Evolutionary conservation across 208 protist species (phyloP), one percentile per base, ranked within the genome.

Genomic region (Porcisia hertigi): DNA sequence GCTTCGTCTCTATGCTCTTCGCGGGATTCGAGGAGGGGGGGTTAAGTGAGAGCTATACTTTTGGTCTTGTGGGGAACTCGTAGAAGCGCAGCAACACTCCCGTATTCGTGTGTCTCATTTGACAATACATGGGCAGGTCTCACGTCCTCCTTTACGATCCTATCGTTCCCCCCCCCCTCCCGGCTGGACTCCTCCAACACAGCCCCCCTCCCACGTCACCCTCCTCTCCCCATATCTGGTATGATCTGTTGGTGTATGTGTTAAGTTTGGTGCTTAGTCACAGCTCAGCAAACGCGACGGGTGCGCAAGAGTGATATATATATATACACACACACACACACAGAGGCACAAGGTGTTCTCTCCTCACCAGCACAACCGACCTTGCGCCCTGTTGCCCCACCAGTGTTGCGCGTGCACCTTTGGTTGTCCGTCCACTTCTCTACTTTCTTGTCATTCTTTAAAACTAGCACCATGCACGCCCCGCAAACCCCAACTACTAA

Each of bases 401-500:
- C 60, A 65, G 36, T n/a, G 14, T 0, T 47, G 39, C 0, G 36
- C 20, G 36, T 39, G 60, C 11, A 65, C 63, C 47, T 52, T 52
- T 52, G 47, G 5, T 52, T 52, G 11, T 52, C 11, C 47, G 47
- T 52, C 47, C 5, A 52, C 71, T n/a, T 75, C 49, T 69, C 36
- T 72, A 43, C 65, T 53, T 58, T 59, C 66, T 70, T 14, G 9
- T 52, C 23, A 54, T 45, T 62, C 7, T 25, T 14, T 9, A 12
- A 23, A 47, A 2, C 39, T 49, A n/a, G 18, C 52, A 59, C 34
- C 25, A 53, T 58, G 72, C 36, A 73, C 53, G 62, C 77, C 1
- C 77, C 71, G 39, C 71, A 73, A 23, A 76, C 77, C 6, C 71
- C 77, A 4, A 73, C 71, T 30, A 83, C 67, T 73, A 83, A 83